Evolutionary conservation across 1,284 basidiomycete species (phyloP).

Genomic region (Apiotrichum akiyoshidainum): DNA sequence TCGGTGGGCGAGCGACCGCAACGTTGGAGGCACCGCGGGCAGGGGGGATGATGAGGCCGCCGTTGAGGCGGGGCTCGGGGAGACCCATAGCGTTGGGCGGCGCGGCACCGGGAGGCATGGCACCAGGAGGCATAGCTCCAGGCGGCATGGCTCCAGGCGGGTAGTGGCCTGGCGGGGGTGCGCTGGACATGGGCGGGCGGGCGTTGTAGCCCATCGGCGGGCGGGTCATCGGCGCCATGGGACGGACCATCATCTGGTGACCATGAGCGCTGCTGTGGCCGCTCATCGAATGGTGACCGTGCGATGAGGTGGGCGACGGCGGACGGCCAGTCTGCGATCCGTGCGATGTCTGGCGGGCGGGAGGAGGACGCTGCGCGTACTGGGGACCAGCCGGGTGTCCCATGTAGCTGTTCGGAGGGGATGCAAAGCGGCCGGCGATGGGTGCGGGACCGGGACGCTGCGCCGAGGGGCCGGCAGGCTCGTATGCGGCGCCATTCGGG

Average conservation of each 20-base stretch:
- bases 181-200: not conserved
- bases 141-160: slow-evolving; percentile 1
- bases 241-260: not conserved
- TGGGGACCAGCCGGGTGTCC: not conserved
- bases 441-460: not conserved
- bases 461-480: not conserved
- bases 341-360: not conserved
- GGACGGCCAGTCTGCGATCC: slow-evolving; percentile 2
- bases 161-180: not conserved
- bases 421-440: not conserved
- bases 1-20: not conserved
- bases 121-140: not conserved
- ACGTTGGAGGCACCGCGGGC: not conserved
- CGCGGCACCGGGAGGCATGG: not conserved
- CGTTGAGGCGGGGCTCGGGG: not conserved
- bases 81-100: not conserved
- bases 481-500: not conserved
- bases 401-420: not conserved
- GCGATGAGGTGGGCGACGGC: slow-evolving; percentile 10
- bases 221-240: slow-evolving; percentile 1
- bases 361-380: not conserved
- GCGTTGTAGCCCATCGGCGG: not conserved
- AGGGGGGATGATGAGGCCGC: not conserved
- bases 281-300: slow-evolving; percentile 7
- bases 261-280: not conserved